Evolutionary conservation across 352 stramenopile genomes (phyloP), one percentile per base, ranked within the genome.

Genomic region (Globisporangium heterothallicum): DNA sequence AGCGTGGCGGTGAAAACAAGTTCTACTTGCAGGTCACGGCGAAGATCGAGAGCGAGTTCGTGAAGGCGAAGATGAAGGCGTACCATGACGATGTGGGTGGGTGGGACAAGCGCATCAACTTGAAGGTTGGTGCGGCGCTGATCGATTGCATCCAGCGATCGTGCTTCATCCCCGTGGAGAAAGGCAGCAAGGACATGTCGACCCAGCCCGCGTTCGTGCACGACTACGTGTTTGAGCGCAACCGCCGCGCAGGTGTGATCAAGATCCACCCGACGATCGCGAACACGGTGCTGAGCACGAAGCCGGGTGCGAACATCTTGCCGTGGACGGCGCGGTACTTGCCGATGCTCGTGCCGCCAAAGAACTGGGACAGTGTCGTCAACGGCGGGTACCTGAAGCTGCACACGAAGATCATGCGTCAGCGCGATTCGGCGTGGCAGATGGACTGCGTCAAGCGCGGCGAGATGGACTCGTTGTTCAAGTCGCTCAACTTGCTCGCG

Each of bases 271-370:
- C 70, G 49, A 66, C 59, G 49, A 82, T 90, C 19, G 64, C 78
- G 13, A 65, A 77, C 27, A 70, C 68, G 0, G 67, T 86, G 42
- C 54, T 88, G 24, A 70, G 59, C 6, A 85, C 75, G 6, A 72
- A 72, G 29, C 70, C 76, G 1, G 59, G 66, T 41, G 65, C 73
- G 4, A 87, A 90, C 24, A 62, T 90, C 9, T 49, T 92, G 40
- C 75, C 83, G 12, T 91, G 82, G 74, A 90, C 78, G 16, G 78
- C 86, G 14, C 74, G 93, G 16, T 96, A 97, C 59, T 74, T 97
- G 52, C 96, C 97, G 18, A 99, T 99, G 97, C 75, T 99, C 36
- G 87, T 98, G 9, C 92, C 95, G 18, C 97, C 97, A 13, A 85
- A 79, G 50, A 72, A 80, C 24, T 99, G 97, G 97, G 81, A 77